Conservation (phyloP, 73 alveolate genomes). For the Uronychia setigera region DNA sequence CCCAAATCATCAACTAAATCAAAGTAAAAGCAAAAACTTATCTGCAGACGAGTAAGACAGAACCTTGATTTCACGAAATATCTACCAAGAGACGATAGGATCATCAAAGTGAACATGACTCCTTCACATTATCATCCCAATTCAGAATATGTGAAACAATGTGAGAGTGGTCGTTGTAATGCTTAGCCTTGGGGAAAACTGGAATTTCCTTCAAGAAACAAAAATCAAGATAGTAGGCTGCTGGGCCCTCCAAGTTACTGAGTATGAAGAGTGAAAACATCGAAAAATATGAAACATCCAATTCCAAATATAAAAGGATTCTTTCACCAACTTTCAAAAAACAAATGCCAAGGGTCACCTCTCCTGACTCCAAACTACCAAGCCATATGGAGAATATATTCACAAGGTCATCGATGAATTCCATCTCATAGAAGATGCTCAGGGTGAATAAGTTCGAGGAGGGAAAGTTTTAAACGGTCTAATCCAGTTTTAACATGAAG, state of each 20-base stretch:
- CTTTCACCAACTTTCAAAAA: not conserved
- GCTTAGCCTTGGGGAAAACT: not conserved
- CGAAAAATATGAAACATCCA: not conserved
- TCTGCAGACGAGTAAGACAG: conserved; percentile 1
- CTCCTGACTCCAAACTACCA: not conserved
- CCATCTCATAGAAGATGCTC: conserved; percentile 10
- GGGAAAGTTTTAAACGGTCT: conserved; percentile 3
- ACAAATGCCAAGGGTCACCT: not conserved
- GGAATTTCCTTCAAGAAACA: not conserved
- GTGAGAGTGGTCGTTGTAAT: not conserved
- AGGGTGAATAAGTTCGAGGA: not conserved
- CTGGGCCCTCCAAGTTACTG: not conserved
- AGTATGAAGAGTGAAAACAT: not conserved
- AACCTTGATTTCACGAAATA: conserved; percentile 16
- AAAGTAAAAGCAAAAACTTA: conserved; percentile 13
- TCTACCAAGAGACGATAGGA: conserved; percentile 39
- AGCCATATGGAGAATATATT: conserved; percentile 1
- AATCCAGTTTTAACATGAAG: not conserved
- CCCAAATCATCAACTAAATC: conserved; percentile 30
- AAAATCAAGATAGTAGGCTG: not conserved
- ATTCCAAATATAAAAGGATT: not conserved
- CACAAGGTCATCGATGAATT: not conserved
- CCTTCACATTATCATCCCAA: conserved; percentile 28
- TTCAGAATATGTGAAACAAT: conserved; percentile 10
- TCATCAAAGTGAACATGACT: conserved; percentile 33